Evolutionary conservation across 2,329 filamentous ascomycete genomes (phyloP).

Genomic region (Ophiocordyceps polyrhachis-furcata): DNA sequence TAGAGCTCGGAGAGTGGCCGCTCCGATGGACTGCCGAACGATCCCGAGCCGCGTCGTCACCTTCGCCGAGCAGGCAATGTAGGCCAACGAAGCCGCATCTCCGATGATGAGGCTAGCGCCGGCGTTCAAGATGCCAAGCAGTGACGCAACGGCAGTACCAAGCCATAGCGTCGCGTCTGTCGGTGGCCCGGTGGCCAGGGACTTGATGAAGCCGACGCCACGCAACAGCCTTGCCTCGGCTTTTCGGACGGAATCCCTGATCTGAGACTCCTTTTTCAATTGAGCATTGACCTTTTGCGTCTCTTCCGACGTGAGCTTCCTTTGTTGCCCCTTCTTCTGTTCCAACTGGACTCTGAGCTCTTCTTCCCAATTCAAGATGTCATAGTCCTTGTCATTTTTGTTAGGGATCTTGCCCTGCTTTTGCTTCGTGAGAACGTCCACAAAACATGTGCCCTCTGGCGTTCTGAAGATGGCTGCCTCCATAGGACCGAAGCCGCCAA

Average conservation of each 20-base stretch:
- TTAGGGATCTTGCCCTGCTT: constrained; percentile 48
- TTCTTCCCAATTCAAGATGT: constrained; percentile 93
- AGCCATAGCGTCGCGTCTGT: constrained; percentile 83
- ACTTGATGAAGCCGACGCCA: constrained; percentile 70
- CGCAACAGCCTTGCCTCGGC: constrained; percentile 56
- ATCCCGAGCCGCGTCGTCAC: constrained; percentile 56
- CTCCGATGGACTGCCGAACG: constrained; percentile 66
- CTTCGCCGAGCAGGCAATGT: constrained; percentile 61
- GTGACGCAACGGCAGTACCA: constrained; percentile 53
- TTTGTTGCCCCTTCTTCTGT: constrained; percentile 80
- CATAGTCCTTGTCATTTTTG: constrained; percentile 89
- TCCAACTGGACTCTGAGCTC: constrained; percentile 74
- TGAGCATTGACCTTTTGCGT: constrained; percentile 81
- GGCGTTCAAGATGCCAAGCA: constrained; percentile 58
- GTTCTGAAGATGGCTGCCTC: constrained; percentile 90
- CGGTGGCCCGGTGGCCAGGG: constrained; percentile 71
- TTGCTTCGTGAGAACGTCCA: constrained; percentile 83
- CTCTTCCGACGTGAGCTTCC: constrained; percentile 82
- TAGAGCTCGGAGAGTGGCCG: constrained; percentile 67
- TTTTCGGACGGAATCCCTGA: constrained; percentile 52
- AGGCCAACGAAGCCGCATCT: constrained; percentile 58
- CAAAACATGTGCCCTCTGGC: constrained; percentile 68
- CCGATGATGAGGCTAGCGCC: constrained; percentile 70
- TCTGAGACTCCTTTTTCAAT: constrained; percentile 65
- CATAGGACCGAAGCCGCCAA: constrained; percentile 59